These are phyloP conservation scores for Arthrinium phaeospermum DNA, from an alignment of 2,329 filamentous ascomycete genomes.

Conservation along the genomic window DNA sequence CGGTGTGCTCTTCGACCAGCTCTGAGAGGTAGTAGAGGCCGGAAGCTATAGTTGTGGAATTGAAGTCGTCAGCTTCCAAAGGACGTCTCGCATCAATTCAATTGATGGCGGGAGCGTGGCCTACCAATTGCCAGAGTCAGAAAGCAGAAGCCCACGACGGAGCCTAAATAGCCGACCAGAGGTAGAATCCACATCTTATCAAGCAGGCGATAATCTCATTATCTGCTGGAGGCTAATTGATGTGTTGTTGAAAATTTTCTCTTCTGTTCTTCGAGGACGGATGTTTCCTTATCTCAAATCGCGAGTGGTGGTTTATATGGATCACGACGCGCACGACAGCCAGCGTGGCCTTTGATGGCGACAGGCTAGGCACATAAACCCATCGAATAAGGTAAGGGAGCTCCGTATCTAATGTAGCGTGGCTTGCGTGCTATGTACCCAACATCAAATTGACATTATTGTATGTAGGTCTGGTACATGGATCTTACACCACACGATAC, in stretches of 20 bases:
- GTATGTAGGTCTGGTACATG: too few species aligned
- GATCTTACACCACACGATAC: too few species aligned
- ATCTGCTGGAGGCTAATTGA: slow-evolving; percentile 26
- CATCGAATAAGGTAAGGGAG: background rate
- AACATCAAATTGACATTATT: too few species aligned
- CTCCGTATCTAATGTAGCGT: background rate
- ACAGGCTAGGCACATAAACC: background rate
- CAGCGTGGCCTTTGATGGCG: slow-evolving; percentile 17
- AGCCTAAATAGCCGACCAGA: slow-evolving; percentile 86
- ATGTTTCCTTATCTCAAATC: slow-evolving; percentile 13
- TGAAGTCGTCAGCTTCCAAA: slow-evolving; percentile 3
- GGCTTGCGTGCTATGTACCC: too few species aligned
- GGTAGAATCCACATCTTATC: slow-evolving; percentile 91
- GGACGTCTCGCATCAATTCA: slow-evolving; percentile 20
- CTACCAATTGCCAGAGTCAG: slow-evolving; percentile 90
- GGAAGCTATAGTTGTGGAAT: slow-evolving; percentile 66
- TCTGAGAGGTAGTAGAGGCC: slow-evolving; percentile 98
- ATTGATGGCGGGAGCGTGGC: slow-evolving; percentile 27
- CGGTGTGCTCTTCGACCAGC: slow-evolving; percentile 96
- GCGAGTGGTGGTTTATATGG: slow-evolving; percentile 7
- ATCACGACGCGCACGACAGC: slow-evolving; percentile 11
- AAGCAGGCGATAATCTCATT: slow-evolving; percentile 13
- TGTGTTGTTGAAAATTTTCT: slow-evolving; percentile 16
- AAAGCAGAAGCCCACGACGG: slow-evolving; percentile 89
- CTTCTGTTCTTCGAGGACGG: background rate